Conservation (phyloP, 2,329 filamentous ascomycete species). For the Aspergillus eucalypticola region DNA sequence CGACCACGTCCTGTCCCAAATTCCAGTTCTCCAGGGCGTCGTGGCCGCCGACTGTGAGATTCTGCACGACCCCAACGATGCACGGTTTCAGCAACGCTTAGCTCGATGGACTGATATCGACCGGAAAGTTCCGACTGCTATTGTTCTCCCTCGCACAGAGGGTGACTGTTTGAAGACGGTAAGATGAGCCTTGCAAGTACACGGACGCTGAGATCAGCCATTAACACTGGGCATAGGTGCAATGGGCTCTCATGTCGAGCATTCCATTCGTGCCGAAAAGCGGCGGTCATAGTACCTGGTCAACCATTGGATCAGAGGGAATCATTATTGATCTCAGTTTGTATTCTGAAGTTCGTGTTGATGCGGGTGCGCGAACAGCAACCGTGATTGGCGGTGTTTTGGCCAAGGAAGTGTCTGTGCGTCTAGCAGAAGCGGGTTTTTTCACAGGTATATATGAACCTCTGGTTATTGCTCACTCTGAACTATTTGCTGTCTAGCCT, state of each 20-base stretch:
- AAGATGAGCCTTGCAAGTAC: neutral
- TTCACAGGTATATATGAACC: neutral
- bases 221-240: neutral
- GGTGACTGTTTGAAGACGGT: neutral
- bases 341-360: neutral
- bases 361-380: neutral
- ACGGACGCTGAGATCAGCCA: neutral
- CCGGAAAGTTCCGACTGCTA: neutral
- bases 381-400: neutral
- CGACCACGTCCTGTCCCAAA: neutral
- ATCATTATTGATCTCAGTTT: constrained; percentile 1
- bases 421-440: constrained; percentile 1
- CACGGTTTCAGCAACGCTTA: neutral
- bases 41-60: neutral
- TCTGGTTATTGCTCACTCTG: too few relatives aligned
- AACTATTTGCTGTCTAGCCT: neutral
- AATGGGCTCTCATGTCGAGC: neutral
- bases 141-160: neutral
- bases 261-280: neutral
- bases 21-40: neutral
- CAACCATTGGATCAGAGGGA: neutral
- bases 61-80: neutral
- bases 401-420: neutral
- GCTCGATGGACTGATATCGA: constrained; percentile 3
- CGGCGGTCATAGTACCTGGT: constrained; percentile 3